Percentiles rank a stretch among this genome's conserved stretches.
These are phyloP conservation scores for Neurospora sp. DNA, from an alignment of 495 filamentous ascomycete species.

Conservation along the genomic window DNA sequence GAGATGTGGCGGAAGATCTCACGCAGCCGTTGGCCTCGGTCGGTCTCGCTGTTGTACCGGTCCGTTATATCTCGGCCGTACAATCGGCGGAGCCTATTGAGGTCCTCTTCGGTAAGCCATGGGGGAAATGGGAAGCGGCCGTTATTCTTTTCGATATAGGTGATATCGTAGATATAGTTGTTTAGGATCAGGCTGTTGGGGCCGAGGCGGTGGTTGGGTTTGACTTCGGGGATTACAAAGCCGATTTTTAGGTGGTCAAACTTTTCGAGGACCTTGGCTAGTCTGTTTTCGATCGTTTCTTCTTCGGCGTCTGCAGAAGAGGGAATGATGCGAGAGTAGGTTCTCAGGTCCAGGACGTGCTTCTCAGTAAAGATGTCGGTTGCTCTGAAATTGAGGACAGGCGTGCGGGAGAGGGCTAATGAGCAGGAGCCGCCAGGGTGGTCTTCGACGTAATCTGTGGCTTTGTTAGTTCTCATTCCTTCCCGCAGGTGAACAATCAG, in stretches of 20 bases:
- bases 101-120: neutral
- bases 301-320: neutral
- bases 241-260: neutral
- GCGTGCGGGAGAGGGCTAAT: neutral
- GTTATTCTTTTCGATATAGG: neutral
- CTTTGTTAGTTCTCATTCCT: neutral
- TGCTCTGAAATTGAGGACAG: neutral
- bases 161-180: neutral
- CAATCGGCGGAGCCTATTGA: neutral
- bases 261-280: neutral
- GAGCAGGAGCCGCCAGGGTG: neutral
- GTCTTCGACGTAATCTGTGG: neutral
- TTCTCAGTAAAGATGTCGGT: neutral
- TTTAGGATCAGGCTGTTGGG: neutral
- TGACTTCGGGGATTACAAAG: neutral
- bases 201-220: neutral
- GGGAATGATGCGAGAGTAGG: neutral
- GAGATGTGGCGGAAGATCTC: neutral
- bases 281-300: neutral
- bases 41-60: neutral
- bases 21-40: neutral
- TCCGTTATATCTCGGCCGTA: neutral
- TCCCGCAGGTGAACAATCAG: neutral
- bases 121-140: no score
- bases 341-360: neutral